Conservation (phyloP, 2,329 filamentous ascomycete genomes). For the Dryadomyces quercivorus region DNA sequence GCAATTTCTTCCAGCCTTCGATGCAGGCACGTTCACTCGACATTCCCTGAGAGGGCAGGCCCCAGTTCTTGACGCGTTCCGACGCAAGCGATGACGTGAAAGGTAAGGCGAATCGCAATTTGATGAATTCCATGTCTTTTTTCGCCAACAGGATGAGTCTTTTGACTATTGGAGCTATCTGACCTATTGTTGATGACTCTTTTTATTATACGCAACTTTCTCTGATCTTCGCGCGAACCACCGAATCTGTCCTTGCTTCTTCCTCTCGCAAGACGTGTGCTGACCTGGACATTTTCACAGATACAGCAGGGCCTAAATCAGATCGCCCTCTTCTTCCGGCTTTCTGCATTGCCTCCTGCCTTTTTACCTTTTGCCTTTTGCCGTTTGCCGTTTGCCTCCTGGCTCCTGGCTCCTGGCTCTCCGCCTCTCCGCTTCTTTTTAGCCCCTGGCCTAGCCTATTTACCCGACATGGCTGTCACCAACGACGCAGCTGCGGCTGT, state of each 20-base stretch:
- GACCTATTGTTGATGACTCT: conserved; percentile 46
- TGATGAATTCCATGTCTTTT: neutral
- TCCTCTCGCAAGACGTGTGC: neutral
- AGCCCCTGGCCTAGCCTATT: no score
- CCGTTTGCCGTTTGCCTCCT: no score
- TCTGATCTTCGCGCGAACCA: conserved; percentile 11
- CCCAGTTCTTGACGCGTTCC: neutral
- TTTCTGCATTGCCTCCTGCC: no score
- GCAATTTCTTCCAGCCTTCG: neutral
- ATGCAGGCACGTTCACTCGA: neutral
- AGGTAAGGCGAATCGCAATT: neutral
- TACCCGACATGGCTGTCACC: conserved; percentile 3
- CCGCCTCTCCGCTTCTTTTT: neutral
- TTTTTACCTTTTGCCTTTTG: neutral
- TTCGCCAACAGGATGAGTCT: conserved; percentile 34
- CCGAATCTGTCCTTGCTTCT: neutral
- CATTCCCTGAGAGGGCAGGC: neutral
- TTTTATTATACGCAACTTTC: conserved; percentile 21
- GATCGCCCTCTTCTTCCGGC: neutral
- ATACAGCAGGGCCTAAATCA: neutral
- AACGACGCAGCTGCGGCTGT: conserved; percentile 1
- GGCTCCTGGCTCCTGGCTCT: no score
- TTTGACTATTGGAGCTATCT: conserved; percentile 62
- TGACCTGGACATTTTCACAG: neutral
- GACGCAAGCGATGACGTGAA: conserved; percentile 3